Percentiles rank a stretch among this genome's conserved stretches.
Evolutionary conservation across 2,329 filamentous ascomycete species (phyloP).

Genomic region (Microdochium trichocladiopsis): DNA sequence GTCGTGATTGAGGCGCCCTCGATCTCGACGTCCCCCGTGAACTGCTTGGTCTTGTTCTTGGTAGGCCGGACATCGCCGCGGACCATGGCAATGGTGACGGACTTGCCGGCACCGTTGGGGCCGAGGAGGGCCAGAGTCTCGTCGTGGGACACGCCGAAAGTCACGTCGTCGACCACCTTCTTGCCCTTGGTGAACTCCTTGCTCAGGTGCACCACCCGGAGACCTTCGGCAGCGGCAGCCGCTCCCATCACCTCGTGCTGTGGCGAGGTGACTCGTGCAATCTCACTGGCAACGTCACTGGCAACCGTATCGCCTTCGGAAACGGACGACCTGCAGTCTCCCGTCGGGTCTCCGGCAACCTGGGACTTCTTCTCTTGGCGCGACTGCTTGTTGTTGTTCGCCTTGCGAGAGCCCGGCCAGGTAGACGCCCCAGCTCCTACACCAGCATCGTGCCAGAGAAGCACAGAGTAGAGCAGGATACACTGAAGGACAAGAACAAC

Average conservation of each 20-base stretch:
- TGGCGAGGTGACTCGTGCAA: too few species aligned
- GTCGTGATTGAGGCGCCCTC: constrained; percentile 70
- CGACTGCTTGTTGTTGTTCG: too few species aligned
- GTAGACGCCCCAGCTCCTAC: too few species aligned
- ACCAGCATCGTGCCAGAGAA: constrained; percentile 81
- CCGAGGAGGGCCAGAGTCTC: constrained; percentile 87
- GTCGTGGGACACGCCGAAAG: constrained; percentile 73
- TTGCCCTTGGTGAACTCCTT: constrained; percentile 72
- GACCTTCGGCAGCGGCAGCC: constrained; percentile 31
- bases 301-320: too few species aligned
- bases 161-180: constrained; percentile 80
- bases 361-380: too few species aligned
- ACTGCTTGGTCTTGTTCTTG: too few species aligned
- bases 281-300: too few species aligned
- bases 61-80: constrained; percentile 76
- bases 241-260: too few species aligned
- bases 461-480: constrained; percentile 59
- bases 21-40: constrained; percentile 77
- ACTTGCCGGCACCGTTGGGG: constrained; percentile 88
- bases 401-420: too few species aligned
- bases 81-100: constrained; percentile 81
- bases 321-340: too few species aligned
- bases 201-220: constrained; percentile 72
- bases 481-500: constrained; percentile 74
- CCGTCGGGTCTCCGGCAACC: too few species aligned